These are phyloP conservation scores for Ambrosiella beaveri DNA, from an alignment of 2,329 filamentous ascomycete species.

Conservation along the genomic window DNA sequence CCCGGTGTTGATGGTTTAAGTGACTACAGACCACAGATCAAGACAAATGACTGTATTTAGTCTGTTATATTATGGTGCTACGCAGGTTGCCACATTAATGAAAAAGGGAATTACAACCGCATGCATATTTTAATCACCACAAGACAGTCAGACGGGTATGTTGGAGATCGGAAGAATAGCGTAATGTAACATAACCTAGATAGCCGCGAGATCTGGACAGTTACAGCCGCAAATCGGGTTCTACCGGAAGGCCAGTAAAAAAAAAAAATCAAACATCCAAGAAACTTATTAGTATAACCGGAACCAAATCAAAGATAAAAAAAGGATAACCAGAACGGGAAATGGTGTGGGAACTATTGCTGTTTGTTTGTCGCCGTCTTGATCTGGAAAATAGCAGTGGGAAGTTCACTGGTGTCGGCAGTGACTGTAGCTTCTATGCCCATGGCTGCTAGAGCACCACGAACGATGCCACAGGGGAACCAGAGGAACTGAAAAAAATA, in stretches of 20 bases:
- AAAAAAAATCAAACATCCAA: background rate
- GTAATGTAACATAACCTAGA: too few species aligned
- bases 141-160: too few species aligned
- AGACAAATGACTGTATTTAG: too few species aligned
- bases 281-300: background rate
- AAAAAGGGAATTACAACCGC: too few species aligned
- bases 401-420: slow-evolving; percentile 74
- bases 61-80: too few species aligned
- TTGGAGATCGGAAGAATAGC: too few species aligned
- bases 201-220: too few species aligned
- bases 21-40: too few species aligned
- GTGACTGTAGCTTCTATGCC: slow-evolving; percentile 84
- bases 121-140: too few species aligned
- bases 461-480: slow-evolving; percentile 85
- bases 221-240: background rate
- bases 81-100: too few species aligned
- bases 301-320: background rate
- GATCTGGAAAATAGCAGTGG: slow-evolving; percentile 86
- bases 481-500: slow-evolving; percentile 50
- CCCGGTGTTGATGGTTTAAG: too few species aligned
- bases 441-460: slow-evolving; percentile 80
- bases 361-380: slow-evolving; percentile 55
- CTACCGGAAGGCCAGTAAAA: background rate
- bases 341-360: slow-evolving; percentile 20
- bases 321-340: background rate